Conservation (phyloP, 2,329 filamentous ascomycete genomes). For the Fusarium sp. region DNA sequence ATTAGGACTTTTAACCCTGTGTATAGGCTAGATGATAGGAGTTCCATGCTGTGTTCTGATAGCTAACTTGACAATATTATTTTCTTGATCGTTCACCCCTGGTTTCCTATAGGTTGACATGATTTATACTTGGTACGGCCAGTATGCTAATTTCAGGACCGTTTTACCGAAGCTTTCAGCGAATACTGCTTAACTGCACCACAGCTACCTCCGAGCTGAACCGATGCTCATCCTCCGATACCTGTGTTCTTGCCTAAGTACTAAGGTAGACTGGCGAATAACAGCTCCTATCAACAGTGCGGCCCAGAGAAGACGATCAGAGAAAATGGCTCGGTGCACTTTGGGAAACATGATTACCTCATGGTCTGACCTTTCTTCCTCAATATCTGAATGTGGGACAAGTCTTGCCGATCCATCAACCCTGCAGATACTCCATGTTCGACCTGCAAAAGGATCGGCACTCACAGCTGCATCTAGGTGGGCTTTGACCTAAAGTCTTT, state of each 20-base stretch:
- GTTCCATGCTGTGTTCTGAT: slow-evolving; percentile 46
- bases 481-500: neutral
- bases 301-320: neutral
- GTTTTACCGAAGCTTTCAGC: neutral
- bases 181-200: neutral
- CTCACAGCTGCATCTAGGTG: neutral
- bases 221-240: neutral
- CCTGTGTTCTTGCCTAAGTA: neutral
- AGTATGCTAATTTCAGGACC: neutral
- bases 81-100: slow-evolving; percentile 42
- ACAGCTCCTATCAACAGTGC: neutral
- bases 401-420: neutral
- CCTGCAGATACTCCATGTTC: neutral
- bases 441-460: neutral
- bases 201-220: neutral
- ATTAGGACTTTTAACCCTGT: slow-evolving; percentile 47
- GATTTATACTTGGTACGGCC: neutral
- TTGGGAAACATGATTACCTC: neutral
- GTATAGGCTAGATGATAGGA: slow-evolving; percentile 47
- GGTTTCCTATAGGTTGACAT: neutral
- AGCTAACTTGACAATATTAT: slow-evolving; percentile 45
- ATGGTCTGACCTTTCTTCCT: neutral
- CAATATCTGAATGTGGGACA: neutral
- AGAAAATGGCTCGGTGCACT: neutral
- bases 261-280: neutral